phyloP scores from a whole-genome alignment of 2,329 filamentous ascomycete species.

The Fusarium mundagurra region DNA sequence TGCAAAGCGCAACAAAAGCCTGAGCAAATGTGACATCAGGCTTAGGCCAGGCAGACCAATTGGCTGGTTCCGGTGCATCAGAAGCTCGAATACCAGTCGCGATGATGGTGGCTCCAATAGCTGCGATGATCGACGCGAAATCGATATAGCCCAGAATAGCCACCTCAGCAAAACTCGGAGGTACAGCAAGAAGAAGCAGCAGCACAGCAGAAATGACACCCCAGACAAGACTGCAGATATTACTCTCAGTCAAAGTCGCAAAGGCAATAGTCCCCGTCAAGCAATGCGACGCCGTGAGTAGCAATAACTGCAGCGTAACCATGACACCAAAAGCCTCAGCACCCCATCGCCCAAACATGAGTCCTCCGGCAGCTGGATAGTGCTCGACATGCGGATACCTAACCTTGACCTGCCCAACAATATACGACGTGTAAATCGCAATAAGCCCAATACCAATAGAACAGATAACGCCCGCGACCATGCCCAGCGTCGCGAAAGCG shows the following conservation, averaged over 20 bases:
- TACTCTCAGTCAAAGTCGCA: slow-evolving; percentile 67
- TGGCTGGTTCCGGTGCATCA: slow-evolving; percentile 19
- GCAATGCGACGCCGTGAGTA: slow-evolving; percentile 74
- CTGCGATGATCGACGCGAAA: slow-evolving; percentile 52
- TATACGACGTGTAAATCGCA: slow-evolving; percentile 54
- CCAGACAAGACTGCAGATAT: slow-evolving; percentile 51
- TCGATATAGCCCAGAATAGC: slow-evolving; percentile 41
- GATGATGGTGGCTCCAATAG: slow-evolving; percentile 71
- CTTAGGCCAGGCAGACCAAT: slow-evolving; percentile 52
- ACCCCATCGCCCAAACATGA: slow-evolving; percentile 66
- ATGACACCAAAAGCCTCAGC: slow-evolving; percentile 66
- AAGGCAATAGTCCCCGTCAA: slow-evolving; percentile 73
- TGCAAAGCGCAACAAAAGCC: slow-evolving; percentile 67
- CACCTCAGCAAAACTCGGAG: slow-evolving; percentile 51
- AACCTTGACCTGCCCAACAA: slow-evolving; percentile 55
- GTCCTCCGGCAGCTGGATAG: slow-evolving; percentile 70
- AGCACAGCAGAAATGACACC: slow-evolving; percentile 52
- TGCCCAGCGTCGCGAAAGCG: slow-evolving; percentile 39
- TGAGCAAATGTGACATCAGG: slow-evolving; percentile 55
- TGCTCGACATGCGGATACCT: slow-evolving; percentile 64
- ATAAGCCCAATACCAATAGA: slow-evolving; percentile 49
- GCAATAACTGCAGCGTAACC: slow-evolving; percentile 68
- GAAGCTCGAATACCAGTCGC: slow-evolving; percentile 60
- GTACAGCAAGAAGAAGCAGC: slow-evolving; percentile 52
- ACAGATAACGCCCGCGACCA: slow-evolving; percentile 51